Base-by-base conservation (phyloP, 2,329 filamentous ascomycete species). In the Torrubiella hemipterigena region DNA sequence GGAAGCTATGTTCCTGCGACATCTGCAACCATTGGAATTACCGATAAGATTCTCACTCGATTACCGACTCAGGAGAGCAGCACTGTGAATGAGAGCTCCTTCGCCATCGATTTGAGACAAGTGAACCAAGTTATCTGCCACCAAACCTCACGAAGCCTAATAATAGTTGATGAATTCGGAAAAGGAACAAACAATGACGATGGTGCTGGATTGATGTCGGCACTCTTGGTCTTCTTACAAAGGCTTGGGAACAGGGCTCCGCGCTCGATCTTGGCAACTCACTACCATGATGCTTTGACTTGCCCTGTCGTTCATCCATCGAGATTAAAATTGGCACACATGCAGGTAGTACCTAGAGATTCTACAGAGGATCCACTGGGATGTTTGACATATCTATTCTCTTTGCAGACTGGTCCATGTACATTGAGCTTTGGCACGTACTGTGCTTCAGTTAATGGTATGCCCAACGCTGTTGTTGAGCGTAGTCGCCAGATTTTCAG, bases 141-240 rank as follows among this genome's bases (percentile, higher is more conserved):
- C 32, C 76, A 80, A 4, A 94, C 86, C 0, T 62, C 69, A 10
- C 70, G 74, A 29, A 95, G 83, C 46, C 61, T 98, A 6, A 52
- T 98, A 2, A 63, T 98, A n/a, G 74, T 96, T 27, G 91, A 98
- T 45, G 91, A 98, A 47, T 96, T 98, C 45, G 74, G 74, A 2
- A 79, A 77, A 47, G 74, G 74, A 3, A 79, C 74, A 0, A 68
- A 66, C 30, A 49, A 58, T 7, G 56, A 66, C 34, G 71, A 77
- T 43, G 74, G 73, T 6, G 65, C 68, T 2, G 74, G 72, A 1
- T 51, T 80, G 11, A 54, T 76, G 26, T 59, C 67, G 16, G 72
- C 72, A 3, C 54, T 77, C 6, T 54, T 81, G 12, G 55, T 66
- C 25, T 63, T 77, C 43, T 72, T 79, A 29, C 52, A 69, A 9